Evolutionary conservation across 495 filamentous ascomycete species (phyloP), one percentile per base, ranked within the genome.

Genomic region (Penicillium mononematosum): DNA sequence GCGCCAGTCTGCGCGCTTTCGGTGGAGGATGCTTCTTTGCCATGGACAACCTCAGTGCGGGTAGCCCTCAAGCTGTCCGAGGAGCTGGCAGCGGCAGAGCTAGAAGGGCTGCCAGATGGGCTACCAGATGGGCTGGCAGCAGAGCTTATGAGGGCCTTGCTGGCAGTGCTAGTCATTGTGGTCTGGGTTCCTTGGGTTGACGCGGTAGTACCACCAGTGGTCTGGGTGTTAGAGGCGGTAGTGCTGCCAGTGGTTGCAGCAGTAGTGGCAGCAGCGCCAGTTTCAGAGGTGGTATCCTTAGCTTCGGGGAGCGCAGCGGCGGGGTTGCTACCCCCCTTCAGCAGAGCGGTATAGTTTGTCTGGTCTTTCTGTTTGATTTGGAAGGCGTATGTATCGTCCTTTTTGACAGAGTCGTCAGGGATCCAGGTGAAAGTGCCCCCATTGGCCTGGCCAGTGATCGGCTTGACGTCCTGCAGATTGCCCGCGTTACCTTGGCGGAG

Each of bases 311-410:
- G 56, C 5, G 64, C 55, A 25, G 57, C 61, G 19, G 54, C 61
- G 12, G 71, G 46, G 68, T 68, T 17, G 60, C 56, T 25, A 60
- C 49, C 45, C 39, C 41, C 43, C 29, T 58, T 68, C 17, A 81
- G 39, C 22, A 72, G 69, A 6, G 71, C 77, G n/a, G 78, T 75
- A 56, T 80, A 82, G 56, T 82, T 82, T 24, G 67, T 57, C 4
- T 73, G 39, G 12, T 65, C 70, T 39, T 62, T 68, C 56, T 81
- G 79, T 16, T 57, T 55, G 62, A 82, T 76, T 55, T 78, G 66
- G 45, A 81, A 70, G 19, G 79, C 78, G 53, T 82, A 82, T 60
- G 74, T 68, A 7, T 68, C 32, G 17, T 65, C 73, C 29, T 69
- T 59, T n/a, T 70, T 67, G 31, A 81, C 61, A 17, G 64, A 65